Conservation (phyloP, 148 eudicot genomes). For the Persicaria maculosa region DNA sequence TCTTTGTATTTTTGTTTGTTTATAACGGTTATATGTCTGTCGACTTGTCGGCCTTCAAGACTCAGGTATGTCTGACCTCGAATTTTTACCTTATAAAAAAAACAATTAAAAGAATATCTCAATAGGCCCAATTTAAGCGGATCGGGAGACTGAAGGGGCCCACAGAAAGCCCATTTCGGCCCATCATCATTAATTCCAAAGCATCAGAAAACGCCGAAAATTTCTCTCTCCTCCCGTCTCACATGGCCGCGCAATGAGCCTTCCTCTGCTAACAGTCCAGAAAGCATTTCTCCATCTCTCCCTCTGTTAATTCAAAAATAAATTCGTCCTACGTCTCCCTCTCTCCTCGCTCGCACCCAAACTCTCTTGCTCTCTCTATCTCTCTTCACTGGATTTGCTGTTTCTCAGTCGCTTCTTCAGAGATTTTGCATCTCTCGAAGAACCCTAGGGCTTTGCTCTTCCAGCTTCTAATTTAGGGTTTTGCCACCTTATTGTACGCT, state of each 20-base stretch:
- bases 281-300: neutral
- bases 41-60: too few species aligned
- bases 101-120: too few species aligned
- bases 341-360: neutral
- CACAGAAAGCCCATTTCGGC: neutral
- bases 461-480: neutral
- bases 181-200: neutral
- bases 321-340: neutral
- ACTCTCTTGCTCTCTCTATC: neutral
- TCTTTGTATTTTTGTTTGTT: too few species aligned
- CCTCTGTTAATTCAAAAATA: neutral
- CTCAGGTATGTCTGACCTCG: too few species aligned
- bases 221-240: neutral
- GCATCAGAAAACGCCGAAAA: neutral
- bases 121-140: neutral
- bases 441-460: neutral
- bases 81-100: too few species aligned
- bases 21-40: too few species aligned
- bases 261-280: neutral
- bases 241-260: constrained; percentile 5
- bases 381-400: neutral
- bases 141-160: neutral
- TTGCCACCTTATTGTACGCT: neutral
- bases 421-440: neutral
- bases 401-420: neutral